A percentile compares a stretch with the other conserved stretches of the same genome.
phyloP scores from a whole-genome alignment of 768 basidiomycete genomes.

The Ramaria rubella region DNA sequence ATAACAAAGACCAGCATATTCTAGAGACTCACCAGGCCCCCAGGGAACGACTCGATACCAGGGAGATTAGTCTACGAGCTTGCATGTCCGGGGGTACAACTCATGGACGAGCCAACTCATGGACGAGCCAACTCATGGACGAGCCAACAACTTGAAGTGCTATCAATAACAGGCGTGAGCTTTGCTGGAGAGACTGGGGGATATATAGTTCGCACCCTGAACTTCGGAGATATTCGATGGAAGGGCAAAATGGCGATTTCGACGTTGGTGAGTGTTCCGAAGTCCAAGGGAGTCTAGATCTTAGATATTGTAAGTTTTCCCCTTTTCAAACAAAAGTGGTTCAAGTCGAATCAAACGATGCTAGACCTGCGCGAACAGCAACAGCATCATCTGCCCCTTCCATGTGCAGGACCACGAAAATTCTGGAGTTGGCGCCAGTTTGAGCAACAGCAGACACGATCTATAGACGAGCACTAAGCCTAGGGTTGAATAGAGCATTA shows the following conservation, averaged over 20 bases:
- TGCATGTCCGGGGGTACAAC: neutral
- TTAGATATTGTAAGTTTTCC: constrained; percentile 55
- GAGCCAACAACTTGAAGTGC: constrained; percentile 9
- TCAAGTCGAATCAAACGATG: constrained; percentile 19
- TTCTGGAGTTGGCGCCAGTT: constrained; percentile 18
- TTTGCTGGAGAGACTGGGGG: neutral
- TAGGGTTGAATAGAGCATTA: neutral
- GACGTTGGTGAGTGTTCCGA: constrained; percentile 48
- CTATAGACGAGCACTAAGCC: neutral
- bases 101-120: too few species aligned
- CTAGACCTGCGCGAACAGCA: constrained; percentile 33
- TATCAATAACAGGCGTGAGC: neutral
- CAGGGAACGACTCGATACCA: constrained; percentile 8
- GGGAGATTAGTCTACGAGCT: constrained; percentile 1
- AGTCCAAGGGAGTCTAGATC: constrained; percentile 52
- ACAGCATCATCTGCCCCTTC: constrained; percentile 47
- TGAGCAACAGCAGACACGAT: neutral
- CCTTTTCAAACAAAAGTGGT: constrained; percentile 54
- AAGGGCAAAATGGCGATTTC: constrained; percentile 50
- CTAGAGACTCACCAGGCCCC: neutral
- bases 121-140: constrained; percentile 10
- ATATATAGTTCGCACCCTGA: constrained; percentile 32
- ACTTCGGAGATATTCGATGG: constrained; percentile 44
- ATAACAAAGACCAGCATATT: too few species aligned
- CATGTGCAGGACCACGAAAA: constrained; percentile 45